phyloP scores from a whole-genome alignment of 495 filamentous ascomycete genomes.

The Trichoderma asperelloides region DNA sequence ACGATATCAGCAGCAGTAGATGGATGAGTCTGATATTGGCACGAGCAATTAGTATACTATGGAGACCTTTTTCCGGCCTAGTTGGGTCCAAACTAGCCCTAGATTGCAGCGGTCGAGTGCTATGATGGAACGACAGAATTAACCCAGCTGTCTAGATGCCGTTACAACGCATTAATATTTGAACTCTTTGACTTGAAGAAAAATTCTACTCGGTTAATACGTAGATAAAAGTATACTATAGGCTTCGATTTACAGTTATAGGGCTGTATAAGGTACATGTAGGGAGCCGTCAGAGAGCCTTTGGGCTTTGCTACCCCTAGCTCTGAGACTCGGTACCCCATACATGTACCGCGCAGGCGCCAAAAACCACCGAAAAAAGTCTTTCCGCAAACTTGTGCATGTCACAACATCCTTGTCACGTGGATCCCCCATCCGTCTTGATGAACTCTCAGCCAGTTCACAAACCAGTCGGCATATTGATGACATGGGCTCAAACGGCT shows the following conservation, averaged over 20 bases:
- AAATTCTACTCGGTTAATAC: too few relatives aligned
- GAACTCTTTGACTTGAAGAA: too few relatives aligned
- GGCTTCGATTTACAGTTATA: too few relatives aligned
- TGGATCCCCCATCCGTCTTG: not conserved
- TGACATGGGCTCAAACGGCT: not conserved
- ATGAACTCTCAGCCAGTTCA: not conserved
- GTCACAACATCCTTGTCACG: constrained; percentile 2
- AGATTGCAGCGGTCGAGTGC: not conserved
- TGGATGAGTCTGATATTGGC: not conserved
- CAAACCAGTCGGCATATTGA: not conserved
- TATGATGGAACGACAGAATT: not conserved
- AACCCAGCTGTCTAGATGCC: too few relatives aligned
- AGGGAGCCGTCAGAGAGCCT: not conserved
- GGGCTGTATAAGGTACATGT: too few relatives aligned
- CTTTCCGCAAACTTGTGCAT: not conserved
- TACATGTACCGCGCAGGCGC: not conserved
- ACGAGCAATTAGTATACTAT: not conserved
- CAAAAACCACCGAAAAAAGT: not conserved
- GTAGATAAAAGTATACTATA: too few relatives aligned
- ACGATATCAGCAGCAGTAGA: not conserved
- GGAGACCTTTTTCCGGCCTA: not conserved
- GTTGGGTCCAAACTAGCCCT: not conserved
- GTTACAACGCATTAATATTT: too few relatives aligned
- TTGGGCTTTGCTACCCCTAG: not conserved
- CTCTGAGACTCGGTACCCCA: too few relatives aligned